Evolutionary conservation across 768 basidiomycete species (phyloP), one percentile per base, ranked within the genome.

Genomic region (Mycena galopus): DNA sequence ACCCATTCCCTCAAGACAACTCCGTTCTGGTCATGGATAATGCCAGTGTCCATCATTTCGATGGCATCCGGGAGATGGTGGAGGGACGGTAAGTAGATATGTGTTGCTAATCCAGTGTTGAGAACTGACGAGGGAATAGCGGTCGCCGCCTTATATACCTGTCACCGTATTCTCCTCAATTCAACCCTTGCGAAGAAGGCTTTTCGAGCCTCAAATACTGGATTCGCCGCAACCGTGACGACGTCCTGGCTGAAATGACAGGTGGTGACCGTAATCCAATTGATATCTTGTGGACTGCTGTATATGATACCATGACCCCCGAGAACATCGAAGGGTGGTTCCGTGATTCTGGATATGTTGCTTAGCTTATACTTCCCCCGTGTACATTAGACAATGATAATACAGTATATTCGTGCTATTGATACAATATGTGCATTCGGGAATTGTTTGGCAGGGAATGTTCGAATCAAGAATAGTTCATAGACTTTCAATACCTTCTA

Each of bases 141-240:
- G 77, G 79, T 3, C 73, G 73, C 44, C 51, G 71, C 8, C 75
- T 80, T 23, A 33, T 71, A 14, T 82, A 78, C 60, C 70, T 83
- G 4, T 80, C 80, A n/a, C 78, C 80, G 0, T 83, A 82, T 66
- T 83, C 79, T 4, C 81, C 81, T 1, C 79, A 83, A 47, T 77
- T 78, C 50, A 82, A 79, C 42, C 82, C 78, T 0, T 81, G 82
- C 47, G 79, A 83, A 55, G 74, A 81, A 58, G 77, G 74, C 5
- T 83, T 83, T 67, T 78, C 72, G 6, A 47, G 67, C 5, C 74
- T 78, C 44, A 80, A 80, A 50, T 65, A 73, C 14, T 78, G 77
- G 77, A 64, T 80, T 37, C 69, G 62, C 27, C 53, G 44, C 16
- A 51, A 78, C 51, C 35, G 57, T n/a, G 67, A 74, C 63, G 56